Conservation (phyloP, 108 stramenopile species). For the Chaetoceros tenuissimus region DNA sequence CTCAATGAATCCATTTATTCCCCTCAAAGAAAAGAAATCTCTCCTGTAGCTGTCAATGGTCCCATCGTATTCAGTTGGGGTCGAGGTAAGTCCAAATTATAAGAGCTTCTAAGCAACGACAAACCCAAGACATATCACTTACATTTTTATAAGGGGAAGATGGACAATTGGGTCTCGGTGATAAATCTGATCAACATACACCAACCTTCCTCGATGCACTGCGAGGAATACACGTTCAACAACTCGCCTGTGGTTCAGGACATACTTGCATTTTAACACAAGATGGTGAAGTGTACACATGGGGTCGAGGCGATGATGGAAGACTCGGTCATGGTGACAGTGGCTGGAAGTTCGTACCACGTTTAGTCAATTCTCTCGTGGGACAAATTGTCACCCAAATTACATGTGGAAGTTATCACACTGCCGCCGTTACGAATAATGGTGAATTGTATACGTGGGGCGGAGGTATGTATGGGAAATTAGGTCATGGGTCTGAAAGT, state of each 20-base stretch:
- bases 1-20: neutral
- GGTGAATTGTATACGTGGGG: conserved; percentile 91
- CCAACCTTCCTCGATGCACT: conserved; percentile 88
- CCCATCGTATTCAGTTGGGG: conserved; percentile 83
- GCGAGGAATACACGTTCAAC: conserved; percentile 80
- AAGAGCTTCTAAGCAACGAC: no score
- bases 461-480: conserved; percentile 95
- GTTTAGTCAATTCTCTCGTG: conserved; percentile 67
- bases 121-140: no score
- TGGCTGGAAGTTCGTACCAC: conserved; percentile 94
- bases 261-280: conserved; percentile 89
- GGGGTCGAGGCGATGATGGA: conserved; percentile 87
- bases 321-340: conserved; percentile 92
- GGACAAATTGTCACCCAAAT: conserved; percentile 79
- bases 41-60: conserved; percentile 23
- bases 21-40: neutral
- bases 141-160: no score
- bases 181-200: conserved; percentile 69
- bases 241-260: conserved; percentile 90
- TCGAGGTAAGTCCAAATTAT: no score
- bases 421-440: conserved; percentile 84
- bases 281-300: conserved; percentile 93
- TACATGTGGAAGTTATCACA: conserved; percentile 92
- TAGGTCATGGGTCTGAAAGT: conserved; percentile 90
- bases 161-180: conserved; percentile 75